Base-by-base conservation (phyloP, 352 stramenopile species). In the Globisporangium splendens region DNA sequence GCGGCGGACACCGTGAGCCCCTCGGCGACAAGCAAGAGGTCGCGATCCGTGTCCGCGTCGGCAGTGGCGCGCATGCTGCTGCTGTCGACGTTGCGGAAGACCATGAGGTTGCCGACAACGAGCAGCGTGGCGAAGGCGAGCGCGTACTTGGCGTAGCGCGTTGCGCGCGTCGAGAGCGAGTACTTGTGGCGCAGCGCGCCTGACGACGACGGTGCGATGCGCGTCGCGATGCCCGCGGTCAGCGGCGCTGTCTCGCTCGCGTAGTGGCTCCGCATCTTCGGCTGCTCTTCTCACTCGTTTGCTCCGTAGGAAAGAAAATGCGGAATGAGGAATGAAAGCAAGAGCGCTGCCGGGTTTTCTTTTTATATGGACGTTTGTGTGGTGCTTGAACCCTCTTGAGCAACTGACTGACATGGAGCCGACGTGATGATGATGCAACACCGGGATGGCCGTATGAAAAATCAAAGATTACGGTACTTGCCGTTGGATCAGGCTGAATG, bases 81-180 rank as follows among this genome's bases (percentile, higher is more conserved):
- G 49, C 28, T 12, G 35, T 13, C 33, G 44, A 48, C 7, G 44
- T 15, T 47, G 50, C 56, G 47, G 3, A 42, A 41, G 50, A 64
- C 48, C 41, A 60, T 33, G 20, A 58, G 18, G 58, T 58, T 64
- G 33, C 58, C 58, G 3, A 42, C n/a, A 11, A 59, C 31, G 44
- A 58, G 44, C 49, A 59, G 42, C 6, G 50, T 35, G 1, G 38
- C 41, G 33, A 43, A 51, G 3, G 22, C 17, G n/a, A 62, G 48
- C 12, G 46, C 48, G 28, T 56, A 50, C 56, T 56, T 56, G 48
- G 46, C 56, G 20, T 44, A 44, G 13, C 39, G 17, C 39, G 12
- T 44, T 12, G 39, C 39, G 13, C 17, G 39, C 39, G 39, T 44
- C 13, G 39, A 44, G 39, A 44, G 39, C 39, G 39, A 15, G 39